phyloP scores from a whole-genome alignment of 2,329 filamentous ascomycete genomes.

The Aspergillus ruber region DNA sequence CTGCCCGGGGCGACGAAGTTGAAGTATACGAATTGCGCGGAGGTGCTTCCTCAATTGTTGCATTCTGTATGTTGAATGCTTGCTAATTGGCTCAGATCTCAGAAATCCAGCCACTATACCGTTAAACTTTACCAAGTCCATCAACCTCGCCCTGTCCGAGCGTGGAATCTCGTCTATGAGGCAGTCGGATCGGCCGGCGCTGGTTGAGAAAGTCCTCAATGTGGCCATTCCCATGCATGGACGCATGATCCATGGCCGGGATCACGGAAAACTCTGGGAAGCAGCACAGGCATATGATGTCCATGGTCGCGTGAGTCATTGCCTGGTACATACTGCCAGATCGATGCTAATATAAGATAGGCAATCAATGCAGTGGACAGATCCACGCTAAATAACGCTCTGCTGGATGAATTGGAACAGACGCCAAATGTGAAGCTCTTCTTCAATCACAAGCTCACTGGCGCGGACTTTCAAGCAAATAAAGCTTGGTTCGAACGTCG shows the following conservation, averaged over 20 bases:
- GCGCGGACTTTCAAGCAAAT: slow-evolving; percentile 72
- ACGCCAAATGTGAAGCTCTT: slow-evolving; percentile 85
- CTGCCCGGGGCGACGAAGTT: slow-evolving; percentile 77
- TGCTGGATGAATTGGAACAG: slow-evolving; percentile 75
- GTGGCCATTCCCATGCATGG: slow-evolving; percentile 89
- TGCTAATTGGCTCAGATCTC: slow-evolving; percentile 58
- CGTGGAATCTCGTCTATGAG: slow-evolving; percentile 84
- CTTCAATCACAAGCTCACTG: slow-evolving; percentile 90
- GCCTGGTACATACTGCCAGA: background rate
- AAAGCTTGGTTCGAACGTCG: slow-evolving; percentile 79
- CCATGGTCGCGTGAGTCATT: slow-evolving; percentile 64
- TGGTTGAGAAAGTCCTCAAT: slow-evolving; percentile 67
- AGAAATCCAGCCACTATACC: slow-evolving; percentile 75
- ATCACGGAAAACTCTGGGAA: slow-evolving; percentile 63
- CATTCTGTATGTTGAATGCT: background rate
- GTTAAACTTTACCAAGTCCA: slow-evolving; percentile 96
- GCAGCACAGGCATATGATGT: slow-evolving; percentile 84
- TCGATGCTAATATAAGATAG: slow-evolving; percentile 38
- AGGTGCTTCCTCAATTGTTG: slow-evolving; percentile 51
- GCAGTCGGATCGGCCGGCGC: slow-evolving; percentile 57
- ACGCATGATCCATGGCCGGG: slow-evolving; percentile 84
- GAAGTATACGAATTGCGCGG: slow-evolving; percentile 89
- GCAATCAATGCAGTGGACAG: slow-evolving; percentile 82
- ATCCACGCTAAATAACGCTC: slow-evolving; percentile 69
- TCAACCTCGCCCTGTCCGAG: slow-evolving; percentile 91